phyloP scores from a whole-genome alignment of 805 yeast species.

The Ogataea pignaliae region DNA sequence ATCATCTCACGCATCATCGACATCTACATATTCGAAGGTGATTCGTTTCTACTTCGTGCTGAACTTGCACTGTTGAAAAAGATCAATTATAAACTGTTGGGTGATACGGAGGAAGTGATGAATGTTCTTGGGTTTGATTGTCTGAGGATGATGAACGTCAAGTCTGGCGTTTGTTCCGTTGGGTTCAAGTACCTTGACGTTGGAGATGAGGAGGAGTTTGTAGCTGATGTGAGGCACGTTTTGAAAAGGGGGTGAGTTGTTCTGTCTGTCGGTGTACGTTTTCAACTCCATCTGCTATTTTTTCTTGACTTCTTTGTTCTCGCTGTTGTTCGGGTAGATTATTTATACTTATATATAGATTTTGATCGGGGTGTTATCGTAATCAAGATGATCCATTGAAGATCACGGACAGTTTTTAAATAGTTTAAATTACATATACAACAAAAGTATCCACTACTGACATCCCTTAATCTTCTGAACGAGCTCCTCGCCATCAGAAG shows the following conservation, averaged over 20 bases:
- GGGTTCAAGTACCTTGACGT: slow-evolving; percentile 39
- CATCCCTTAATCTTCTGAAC: slow-evolving; percentile 26
- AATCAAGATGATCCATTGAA: no score
- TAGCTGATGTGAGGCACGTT: slow-evolving; percentile 36
- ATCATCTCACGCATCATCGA: slow-evolving; percentile 49
- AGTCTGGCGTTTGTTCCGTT: slow-evolving; percentile 3
- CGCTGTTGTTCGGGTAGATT: no score
- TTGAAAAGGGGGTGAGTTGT: slow-evolving; percentile 26
- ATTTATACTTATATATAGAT: no score
- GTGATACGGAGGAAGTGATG: slow-evolving; percentile 43
- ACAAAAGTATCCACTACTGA: slow-evolving; percentile 13
- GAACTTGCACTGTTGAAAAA: slow-evolving; percentile 48
- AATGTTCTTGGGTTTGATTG: slow-evolving; percentile 34
- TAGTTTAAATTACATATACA: background rate
- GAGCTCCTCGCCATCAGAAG: slow-evolving; percentile 59
- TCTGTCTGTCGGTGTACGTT: no score
- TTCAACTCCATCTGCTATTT: background rate
- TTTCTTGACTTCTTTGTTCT: background rate
- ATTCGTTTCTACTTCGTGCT: slow-evolving; percentile 46
- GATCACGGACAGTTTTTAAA: no score
- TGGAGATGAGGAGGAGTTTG: slow-evolving; percentile 48
- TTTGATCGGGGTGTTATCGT: no score
- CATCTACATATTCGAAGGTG: slow-evolving; percentile 58
- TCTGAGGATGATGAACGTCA: slow-evolving; percentile 21
- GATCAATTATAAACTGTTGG: slow-evolving; percentile 49